phyloP scores from a whole-genome alignment of 2,329 filamentous ascomycete species.

The Pseudocercospora fuligena region DNA sequence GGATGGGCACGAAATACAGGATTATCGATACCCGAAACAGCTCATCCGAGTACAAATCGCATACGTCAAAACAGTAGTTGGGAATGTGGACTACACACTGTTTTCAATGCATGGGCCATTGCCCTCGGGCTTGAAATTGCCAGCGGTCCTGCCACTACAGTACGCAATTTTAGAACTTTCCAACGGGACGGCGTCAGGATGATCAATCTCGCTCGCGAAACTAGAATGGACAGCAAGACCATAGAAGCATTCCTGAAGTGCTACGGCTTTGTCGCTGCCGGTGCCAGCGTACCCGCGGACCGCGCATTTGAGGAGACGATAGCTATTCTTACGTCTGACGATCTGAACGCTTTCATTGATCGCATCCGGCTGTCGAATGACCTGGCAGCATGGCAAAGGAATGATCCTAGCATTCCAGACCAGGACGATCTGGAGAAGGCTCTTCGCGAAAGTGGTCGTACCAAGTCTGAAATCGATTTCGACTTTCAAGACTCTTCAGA shows the following conservation, averaged over 20 bases:
- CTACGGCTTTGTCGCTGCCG: slow-evolving; percentile 13
- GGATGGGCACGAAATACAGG: slow-evolving; percentile 2
- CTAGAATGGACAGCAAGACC: slow-evolving; percentile 15
- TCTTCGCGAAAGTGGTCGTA: neutral
- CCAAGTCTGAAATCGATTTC: neutral
- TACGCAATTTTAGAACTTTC: slow-evolving; percentile 1
- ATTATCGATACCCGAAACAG: neutral
- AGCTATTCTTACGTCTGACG: neutral
- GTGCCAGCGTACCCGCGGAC: neutral
- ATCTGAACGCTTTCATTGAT: neutral
- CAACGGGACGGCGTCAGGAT: slow-evolving; percentile 1
- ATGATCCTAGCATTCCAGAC: neutral
- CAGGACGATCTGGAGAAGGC: neutral
- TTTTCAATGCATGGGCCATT: slow-evolving; percentile 23
- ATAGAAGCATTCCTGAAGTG: slow-evolving; percentile 25
- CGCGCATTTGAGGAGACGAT: slow-evolving; percentile 19
- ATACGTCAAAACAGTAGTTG: neutral
- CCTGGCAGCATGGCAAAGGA: neutral
- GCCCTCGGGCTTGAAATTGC: slow-evolving; percentile 21
- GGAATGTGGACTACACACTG: slow-evolving; percentile 23
- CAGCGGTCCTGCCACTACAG: neutral
- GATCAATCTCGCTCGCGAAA: slow-evolving; percentile 18
- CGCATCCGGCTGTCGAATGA: slow-evolving; percentile 5
- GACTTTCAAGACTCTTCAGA: neutral
- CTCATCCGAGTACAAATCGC: neutral